Evolutionary conservation across 805 yeast genomes (phyloP).

Genomic region (Candida hungchunana): DNA sequence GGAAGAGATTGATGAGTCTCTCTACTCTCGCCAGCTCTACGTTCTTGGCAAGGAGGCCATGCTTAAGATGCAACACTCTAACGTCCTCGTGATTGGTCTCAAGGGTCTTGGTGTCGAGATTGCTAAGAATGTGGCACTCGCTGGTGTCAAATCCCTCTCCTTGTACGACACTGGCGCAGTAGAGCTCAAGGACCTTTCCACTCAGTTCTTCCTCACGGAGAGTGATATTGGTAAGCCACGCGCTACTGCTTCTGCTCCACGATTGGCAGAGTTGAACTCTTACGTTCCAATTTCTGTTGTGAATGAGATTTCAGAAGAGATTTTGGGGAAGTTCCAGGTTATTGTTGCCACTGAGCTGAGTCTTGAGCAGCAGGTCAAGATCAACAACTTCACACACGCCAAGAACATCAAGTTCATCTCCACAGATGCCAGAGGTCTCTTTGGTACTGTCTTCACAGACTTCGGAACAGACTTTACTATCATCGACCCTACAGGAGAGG

Average conservation of each 20-base stretch:
- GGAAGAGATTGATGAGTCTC: conserved; percentile 79
- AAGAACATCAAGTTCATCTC: conserved; percentile 74
- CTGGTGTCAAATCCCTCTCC: conserved; percentile 91
- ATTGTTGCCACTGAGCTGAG: conserved; percentile 77
- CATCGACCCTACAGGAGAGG: conserved; percentile 88
- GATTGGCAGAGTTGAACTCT: conserved; percentile 76
- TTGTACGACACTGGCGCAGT: conserved; percentile 78
- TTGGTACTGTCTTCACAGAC: conserved; percentile 87
- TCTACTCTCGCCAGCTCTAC: conserved; percentile 94
- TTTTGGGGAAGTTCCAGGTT: conserved; percentile 63
- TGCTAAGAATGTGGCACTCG: conserved; percentile 93
- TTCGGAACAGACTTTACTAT: conserved; percentile 80
- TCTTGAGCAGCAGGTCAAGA: conserved; percentile 67
- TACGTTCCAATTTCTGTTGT: conserved; percentile 83
- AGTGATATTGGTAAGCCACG: conserved; percentile 74
- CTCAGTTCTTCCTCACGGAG: conserved; percentile 79
- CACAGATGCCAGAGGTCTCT: conserved; percentile 81
- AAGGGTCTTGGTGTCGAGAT: conserved; percentile 94
- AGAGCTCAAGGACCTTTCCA: conserved; percentile 66
- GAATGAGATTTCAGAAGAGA: conserved; percentile 47
- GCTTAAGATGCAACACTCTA: conserved; percentile 93
- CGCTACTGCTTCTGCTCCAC: conserved; percentile 64
- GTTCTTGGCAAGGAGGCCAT: conserved; percentile 98
- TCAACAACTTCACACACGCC: conserved; percentile 72
- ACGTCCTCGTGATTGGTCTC: conserved; percentile 86